phyloP scores from a whole-genome alignment of 148 eudicot genomes.

The Silene latifolia region DNA sequence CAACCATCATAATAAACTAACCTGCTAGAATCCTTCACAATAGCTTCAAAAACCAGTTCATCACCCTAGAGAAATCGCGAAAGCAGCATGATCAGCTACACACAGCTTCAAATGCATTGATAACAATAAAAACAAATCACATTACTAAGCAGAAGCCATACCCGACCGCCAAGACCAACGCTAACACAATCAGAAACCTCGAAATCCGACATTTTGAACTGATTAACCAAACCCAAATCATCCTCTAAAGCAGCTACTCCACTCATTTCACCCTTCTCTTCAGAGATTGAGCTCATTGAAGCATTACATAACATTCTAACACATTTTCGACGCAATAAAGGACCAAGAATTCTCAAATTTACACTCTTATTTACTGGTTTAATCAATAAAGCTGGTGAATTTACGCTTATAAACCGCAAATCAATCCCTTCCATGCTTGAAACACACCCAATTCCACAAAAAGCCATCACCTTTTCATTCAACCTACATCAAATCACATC shows the following conservation, averaged over 20 bases:
- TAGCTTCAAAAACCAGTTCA: slow-evolving; percentile 88
- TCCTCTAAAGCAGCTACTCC: slow-evolving; percentile 38
- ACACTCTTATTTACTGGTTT: slow-evolving; percentile 20
- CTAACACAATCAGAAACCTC: slow-evolving; percentile 67
- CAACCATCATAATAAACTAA: slow-evolving; percentile 25
- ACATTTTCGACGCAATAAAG: slow-evolving; percentile 20
- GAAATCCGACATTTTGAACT: slow-evolving; percentile 76
- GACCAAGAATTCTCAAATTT: slow-evolving; percentile 17
- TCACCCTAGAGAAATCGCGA: slow-evolving; percentile 53
- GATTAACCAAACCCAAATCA: slow-evolving; percentile 67
- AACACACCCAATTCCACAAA: slow-evolving; percentile 41
- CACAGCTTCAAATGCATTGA: slow-evolving; percentile 3
- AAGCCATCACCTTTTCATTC: slow-evolving; percentile 43
- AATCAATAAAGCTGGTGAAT: slow-evolving; percentile 39
- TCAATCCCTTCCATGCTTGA: slow-evolving; percentile 45
- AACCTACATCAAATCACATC: slow-evolving; percentile 23
- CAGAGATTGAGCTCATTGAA: slow-evolving; percentile 36
- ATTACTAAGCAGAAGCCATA: slow-evolving; percentile 21
- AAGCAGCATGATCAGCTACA: background rate
- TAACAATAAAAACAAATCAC: slow-evolving; percentile 10
- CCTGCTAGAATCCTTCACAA: slow-evolving; percentile 71
- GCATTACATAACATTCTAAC: slow-evolving; percentile 37
- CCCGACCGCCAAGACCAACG: slow-evolving; percentile 87
- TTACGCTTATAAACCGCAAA: slow-evolving; percentile 31
- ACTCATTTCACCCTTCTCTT: slow-evolving; percentile 35